Conservation (phyloP, 2,329 filamentous ascomycete species). For the Pochonia chlamydosporia region DNA sequence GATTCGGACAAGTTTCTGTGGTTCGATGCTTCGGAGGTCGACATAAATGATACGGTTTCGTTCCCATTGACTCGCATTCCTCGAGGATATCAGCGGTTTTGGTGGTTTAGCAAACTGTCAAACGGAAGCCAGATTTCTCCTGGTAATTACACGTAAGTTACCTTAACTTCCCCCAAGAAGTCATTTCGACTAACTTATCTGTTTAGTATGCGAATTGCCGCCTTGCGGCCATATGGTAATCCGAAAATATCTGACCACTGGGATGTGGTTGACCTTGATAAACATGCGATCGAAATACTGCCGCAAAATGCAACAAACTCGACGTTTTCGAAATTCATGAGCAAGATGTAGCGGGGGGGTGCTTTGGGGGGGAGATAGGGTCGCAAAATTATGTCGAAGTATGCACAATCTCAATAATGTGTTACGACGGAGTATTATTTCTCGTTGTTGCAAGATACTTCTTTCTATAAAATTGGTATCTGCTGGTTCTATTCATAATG, state of each 20-base stretch:
- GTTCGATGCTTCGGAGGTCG: slow-evolving; percentile 4
- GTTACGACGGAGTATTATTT: too few relatives aligned
- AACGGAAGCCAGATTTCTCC: slow-evolving; percentile 34
- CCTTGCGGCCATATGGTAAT: slow-evolving; percentile 35
- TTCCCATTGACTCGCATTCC: slow-evolving; percentile 30
- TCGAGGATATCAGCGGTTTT: slow-evolving; percentile 27
- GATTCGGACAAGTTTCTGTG: slow-evolving; percentile 2
- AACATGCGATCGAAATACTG: slow-evolving; percentile 27
- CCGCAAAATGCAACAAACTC: slow-evolving; percentile 23
- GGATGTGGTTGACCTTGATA: slow-evolving; percentile 28
- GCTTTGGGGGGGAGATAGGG: not conserved
- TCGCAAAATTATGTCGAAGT: too few relatives aligned
- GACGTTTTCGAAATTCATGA: slow-evolving; percentile 7
- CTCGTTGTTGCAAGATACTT: too few relatives aligned
- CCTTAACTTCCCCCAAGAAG: not conserved
- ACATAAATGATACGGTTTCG: slow-evolving; percentile 31
- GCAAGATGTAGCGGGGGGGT: not conserved
- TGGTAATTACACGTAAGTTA: slow-evolving; percentile 33
- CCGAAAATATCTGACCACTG: slow-evolving; percentile 34
- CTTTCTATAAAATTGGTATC: not conserved
- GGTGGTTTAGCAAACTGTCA: slow-evolving; percentile 37
- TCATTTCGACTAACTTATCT: not conserved
- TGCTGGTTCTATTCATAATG: not conserved
- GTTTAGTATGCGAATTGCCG: slow-evolving; percentile 34
- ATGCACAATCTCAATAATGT: too few relatives aligned